A percentile compares a stretch with the other conserved stretches of the same genome.
These are phyloP conservation scores for Tetrahymena borealis DNA, from an alignment of 73 alveolate genomes.

Conservation along the genomic window DNA sequence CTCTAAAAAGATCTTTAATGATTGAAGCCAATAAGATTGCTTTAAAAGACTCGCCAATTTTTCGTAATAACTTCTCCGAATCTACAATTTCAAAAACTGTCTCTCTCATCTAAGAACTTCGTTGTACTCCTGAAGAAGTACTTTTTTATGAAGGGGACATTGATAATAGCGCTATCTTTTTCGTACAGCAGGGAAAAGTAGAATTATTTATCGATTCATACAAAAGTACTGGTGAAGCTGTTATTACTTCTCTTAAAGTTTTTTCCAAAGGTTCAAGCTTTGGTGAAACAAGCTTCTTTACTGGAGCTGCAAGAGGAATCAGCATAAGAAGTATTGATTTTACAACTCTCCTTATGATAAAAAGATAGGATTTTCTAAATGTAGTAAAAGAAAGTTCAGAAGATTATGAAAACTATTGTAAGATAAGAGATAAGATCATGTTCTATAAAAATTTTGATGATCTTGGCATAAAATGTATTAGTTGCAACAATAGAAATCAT, in stretches of 20 bases:
- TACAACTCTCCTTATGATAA: constrained; percentile 10
- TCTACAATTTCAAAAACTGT: background rate
- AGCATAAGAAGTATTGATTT: constrained; percentile 6
- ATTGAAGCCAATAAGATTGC: constrained; percentile 19
- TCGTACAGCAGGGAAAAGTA: background rate
- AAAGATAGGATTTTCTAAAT: constrained; percentile 26
- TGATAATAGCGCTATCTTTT: background rate
- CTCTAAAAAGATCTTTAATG: background rate
- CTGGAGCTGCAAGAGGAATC: constrained; percentile 39
- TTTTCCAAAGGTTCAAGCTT: background rate
- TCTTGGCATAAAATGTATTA: constrained; percentile 17
- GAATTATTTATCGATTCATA: background rate
- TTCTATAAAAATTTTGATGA: constrained; percentile 7
- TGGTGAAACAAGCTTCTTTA: constrained; percentile 38
- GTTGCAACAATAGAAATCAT: constrained; percentile 3
- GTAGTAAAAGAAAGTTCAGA: constrained; percentile 8
- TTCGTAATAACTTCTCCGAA: constrained; percentile 8
- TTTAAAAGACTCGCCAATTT: constrained; percentile 15
- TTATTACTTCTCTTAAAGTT: background rate
- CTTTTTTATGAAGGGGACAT: background rate
- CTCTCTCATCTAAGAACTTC: background rate
- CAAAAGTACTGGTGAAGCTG: background rate
- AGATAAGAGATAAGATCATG: constrained; percentile 14
- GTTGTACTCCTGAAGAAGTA: background rate
- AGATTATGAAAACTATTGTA: constrained; percentile 36